Base-by-base conservation (phyloP, 2,329 filamentous ascomycete genomes). In the Alternaria postmessia region DNA sequence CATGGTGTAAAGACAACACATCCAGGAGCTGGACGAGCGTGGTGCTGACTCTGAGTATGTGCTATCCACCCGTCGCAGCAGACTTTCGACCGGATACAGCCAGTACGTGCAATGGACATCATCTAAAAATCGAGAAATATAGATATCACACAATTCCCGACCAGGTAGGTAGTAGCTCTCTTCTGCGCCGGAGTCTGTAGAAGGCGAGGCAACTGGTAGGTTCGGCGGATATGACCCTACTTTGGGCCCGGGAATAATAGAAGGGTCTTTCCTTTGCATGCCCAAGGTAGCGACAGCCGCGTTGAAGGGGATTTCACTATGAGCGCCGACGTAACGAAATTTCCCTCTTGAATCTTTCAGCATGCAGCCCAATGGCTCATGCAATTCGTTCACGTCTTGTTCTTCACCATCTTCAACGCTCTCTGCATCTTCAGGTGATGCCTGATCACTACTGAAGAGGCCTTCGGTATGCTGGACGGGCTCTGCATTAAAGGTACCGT, bases 271-370 rank as follows among this genome's bases (percentile, higher is more conserved):
- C 2, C 58, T 43, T 26, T 64, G 41, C 16, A 62, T 66, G 36
- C 73, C 73, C 39, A 78, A 68, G 18, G 73, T 72, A 30, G 70
- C 74, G 20, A 78, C 74, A 6, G 74, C 75, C 24, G 73, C 75
- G 49, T 78, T 78, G 65, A 78, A 78, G 8, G 75, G 74, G 9
- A 78, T 78, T 34, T 78, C 75, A 18, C 75, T 78, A 49, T 78
- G 74, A 14, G 74, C 68, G 7, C 76, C 75, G 24, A 78, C 73
- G 36, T 78, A 78, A 14, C 76, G 71, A 41, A 70, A 77, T 51
- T 69, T 71, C 20, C 75, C 74, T 6, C 65, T 61, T 4, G 76
- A 78, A 51, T 78, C 76, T 54, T 70, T 73, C 75, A 78, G 76
- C 75, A 78, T 73, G 38, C 73, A 77, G 20, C 76, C 76, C 22